A percentile compares a stretch with the other conserved stretches of the same genome.
These are phyloP conservation scores for Eucalyptus curtisii DNA, from an alignment of 345 rosid genomes.

Conservation along the genomic window DNA sequence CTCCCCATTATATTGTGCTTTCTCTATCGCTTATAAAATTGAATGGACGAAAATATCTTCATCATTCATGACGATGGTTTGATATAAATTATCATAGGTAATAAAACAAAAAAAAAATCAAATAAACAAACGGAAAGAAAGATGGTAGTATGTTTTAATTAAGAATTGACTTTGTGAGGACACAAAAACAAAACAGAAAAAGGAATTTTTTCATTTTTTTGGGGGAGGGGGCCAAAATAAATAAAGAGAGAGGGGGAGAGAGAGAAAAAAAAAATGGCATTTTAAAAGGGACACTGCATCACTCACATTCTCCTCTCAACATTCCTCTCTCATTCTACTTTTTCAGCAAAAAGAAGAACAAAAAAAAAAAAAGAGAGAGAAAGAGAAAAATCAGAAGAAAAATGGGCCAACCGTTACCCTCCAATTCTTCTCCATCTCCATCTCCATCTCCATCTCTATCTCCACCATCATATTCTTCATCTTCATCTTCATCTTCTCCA, in stretches of 20 bases:
- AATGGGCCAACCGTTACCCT: neutral
- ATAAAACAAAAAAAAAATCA: no score
- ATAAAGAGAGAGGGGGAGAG: neutral
- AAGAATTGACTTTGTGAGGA: neutral
- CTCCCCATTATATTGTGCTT: rapidly evolving
- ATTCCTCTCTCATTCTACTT: neutral
- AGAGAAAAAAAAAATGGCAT: neutral
- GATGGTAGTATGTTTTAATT: neutral
- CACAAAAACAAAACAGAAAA: neutral
- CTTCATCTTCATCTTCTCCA: neutral
- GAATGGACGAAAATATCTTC: neutral
- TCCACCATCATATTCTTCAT: neutral
- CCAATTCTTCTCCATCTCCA: neutral
- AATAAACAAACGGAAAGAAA: no score
- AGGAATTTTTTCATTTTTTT: neutral
- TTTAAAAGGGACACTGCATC: neutral
- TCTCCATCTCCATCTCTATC: neutral
- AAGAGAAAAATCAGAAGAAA: neutral
- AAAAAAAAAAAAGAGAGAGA: no score
- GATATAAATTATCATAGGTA: neutral
- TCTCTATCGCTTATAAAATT: neutral
- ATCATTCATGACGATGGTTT: rapidly evolving
- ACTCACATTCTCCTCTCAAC: neutral
- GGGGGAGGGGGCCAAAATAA: neutral
- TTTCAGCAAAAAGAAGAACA: neutral